A percentile compares a stretch with the other conserved stretches of the same genome.
Evolutionary conservation across 208 protist genomes (phyloP).

Genomic region (Porcisia deanei): DNA sequence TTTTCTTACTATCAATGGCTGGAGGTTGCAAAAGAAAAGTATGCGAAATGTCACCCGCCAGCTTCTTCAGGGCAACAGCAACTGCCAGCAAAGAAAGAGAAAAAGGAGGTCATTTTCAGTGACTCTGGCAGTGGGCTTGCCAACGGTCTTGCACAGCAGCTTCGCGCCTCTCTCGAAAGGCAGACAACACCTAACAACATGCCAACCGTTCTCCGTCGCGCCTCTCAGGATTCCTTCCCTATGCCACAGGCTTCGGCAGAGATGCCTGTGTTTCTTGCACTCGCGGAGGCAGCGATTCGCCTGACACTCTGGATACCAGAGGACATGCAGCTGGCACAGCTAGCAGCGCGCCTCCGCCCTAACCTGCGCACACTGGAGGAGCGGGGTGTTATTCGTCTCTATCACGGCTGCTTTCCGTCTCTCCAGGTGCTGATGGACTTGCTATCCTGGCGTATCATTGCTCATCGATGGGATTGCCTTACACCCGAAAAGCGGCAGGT

Average conservation of each 20-base stretch:
- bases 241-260: conserved; percentile 25
- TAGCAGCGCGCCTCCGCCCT: conserved; percentile 37
- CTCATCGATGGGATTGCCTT: conserved; percentile 42
- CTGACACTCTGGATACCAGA: conserved; percentile 38
- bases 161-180: conserved; percentile 8
- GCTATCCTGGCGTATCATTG: conserved; percentile 53
- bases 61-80: background rate
- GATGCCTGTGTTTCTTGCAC: conserved; percentile 36
- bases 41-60: background rate
- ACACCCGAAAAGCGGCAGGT: conserved; percentile 18
- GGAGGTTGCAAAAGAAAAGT: conserved; percentile 29
- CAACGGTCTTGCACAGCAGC: conserved; percentile 17
- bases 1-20: conserved; percentile 49
- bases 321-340: conserved; percentile 22
- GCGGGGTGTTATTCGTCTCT: conserved; percentile 29
- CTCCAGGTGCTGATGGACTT: conserved; percentile 63
- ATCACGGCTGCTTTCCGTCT: conserved; percentile 37
- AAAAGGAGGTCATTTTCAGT: background rate
- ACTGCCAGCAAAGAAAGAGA: background rate
- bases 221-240: conserved; percentile 33
- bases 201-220: conserved; percentile 18
- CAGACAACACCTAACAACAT: background rate
- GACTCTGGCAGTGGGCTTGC: conserved; percentile 4
- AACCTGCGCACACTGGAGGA: conserved; percentile 36
- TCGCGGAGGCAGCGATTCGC: conserved; percentile 49